Percentiles rank a stretch among this genome's conserved stretches.
Conservation (phyloP, 2,329 filamentous ascomycete species). For the Fusarium chuoi region DNA sequence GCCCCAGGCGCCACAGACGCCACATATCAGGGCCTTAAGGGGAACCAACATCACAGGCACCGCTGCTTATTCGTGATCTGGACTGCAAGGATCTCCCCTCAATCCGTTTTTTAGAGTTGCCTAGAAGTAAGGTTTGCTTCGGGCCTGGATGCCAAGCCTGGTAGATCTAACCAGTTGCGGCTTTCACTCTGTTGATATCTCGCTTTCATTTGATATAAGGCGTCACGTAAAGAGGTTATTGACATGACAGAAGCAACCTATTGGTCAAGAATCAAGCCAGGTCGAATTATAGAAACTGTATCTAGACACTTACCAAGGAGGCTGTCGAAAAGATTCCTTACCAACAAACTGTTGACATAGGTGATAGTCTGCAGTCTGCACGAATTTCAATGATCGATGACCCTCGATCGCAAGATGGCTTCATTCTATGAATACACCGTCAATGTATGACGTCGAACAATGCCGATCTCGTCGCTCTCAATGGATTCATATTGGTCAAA, state of each 20-base stretch:
- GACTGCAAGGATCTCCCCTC: slow-evolving; percentile 2
- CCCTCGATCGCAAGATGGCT: not conserved
- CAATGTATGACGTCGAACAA: slow-evolving; percentile 16
- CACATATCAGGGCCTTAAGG: not conserved
- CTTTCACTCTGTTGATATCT: not conserved
- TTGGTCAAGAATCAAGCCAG: slow-evolving; percentile 3
- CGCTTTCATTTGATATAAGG: not conserved
- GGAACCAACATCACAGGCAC: slow-evolving; percentile 8
- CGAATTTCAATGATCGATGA: not conserved
- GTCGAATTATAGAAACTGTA: slow-evolving; percentile 15
- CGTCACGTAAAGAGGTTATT: not conserved
- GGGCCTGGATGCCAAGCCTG: slow-evolving; percentile 31
- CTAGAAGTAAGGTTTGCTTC: not conserved
- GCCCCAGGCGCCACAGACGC: slow-evolving; percentile 23
- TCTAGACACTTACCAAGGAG: slow-evolving; percentile 2
- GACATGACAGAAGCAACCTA: not conserved
- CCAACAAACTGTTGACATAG: not conserved
- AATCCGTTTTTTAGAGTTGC: slow-evolving; percentile 22
- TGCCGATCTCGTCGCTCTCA: not conserved
- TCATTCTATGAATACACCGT: not conserved
- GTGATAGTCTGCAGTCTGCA: not conserved
- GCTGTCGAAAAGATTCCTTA: slow-evolving; percentile 14
- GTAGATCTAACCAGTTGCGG: slow-evolving; percentile 25
- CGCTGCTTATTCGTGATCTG: slow-evolving; percentile 11
- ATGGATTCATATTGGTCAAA: not conserved